Evolutionary conservation across 2,329 filamentous ascomycete species (phyloP).

Genomic region (Hyphodiscus sp.): DNA sequence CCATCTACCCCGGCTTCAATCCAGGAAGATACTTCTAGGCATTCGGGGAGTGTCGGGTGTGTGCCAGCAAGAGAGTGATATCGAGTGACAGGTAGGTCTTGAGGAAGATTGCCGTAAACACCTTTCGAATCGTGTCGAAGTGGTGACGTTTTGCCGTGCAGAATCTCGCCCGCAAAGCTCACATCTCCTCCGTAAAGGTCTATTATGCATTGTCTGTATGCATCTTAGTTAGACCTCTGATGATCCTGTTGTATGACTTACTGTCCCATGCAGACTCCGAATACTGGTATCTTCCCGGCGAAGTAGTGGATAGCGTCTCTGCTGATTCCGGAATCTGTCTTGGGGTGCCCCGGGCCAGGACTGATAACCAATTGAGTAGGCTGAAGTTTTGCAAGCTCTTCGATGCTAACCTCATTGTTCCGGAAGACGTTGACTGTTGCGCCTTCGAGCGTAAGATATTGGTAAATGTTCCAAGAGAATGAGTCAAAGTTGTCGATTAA

Average conservation of each 20-base stretch:
- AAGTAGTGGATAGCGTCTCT: conserved; percentile 88
- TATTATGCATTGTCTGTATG: conserved; percentile 80
- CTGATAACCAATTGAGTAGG: conserved; percentile 94
- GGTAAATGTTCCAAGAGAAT: conserved; percentile 99
- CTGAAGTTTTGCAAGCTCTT: conserved; percentile 74
- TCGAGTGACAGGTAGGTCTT: conserved; percentile 80
- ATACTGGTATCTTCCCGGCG: conserved; percentile 85
- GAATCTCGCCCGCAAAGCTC: conserved; percentile 86
- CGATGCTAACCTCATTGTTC: conserved; percentile 84
- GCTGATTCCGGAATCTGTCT: conserved; percentile 86
- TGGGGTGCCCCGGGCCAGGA: conserved; percentile 88
- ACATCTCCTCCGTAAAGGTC: conserved; percentile 89
- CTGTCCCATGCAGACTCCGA: conserved; percentile 99
- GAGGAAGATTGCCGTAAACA: conserved; percentile 76
- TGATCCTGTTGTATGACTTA: conserved; percentile 39
- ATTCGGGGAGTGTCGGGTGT: conserved; percentile 76
- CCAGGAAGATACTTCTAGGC: conserved; percentile 87
- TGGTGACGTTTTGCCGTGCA: conserved; percentile 94
- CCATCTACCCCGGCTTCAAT: conserved; percentile 69
- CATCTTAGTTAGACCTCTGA: conserved; percentile 5
- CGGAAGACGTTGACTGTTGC: conserved; percentile 83
- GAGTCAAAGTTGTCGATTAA: conserved; percentile 99
- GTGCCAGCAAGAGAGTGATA: conserved; percentile 97
- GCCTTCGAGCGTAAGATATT: conserved; percentile 94
- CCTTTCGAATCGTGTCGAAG: conserved; percentile 85